These are phyloP conservation scores for Venturia carpophila DNA, from an alignment of 2,329 filamentous ascomycete genomes.

Conservation along the genomic window DNA sequence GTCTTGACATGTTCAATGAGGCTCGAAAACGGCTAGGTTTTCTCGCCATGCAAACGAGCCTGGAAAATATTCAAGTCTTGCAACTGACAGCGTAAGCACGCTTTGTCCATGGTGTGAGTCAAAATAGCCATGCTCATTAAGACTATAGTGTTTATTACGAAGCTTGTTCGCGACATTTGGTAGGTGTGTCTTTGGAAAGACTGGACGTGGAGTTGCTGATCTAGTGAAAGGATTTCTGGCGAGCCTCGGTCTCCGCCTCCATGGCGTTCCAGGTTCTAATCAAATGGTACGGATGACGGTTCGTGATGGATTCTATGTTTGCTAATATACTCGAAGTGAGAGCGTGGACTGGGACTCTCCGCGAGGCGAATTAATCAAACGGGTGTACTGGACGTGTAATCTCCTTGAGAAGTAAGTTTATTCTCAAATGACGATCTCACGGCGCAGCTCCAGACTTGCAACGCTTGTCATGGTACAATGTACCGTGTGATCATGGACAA, in stretches of 20 bases:
- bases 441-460: not conserved
- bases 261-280: constrained; percentile 50
- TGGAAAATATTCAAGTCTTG: constrained; percentile 54
- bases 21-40: constrained; percentile 54
- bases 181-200: constrained; percentile 26
- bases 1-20: constrained; percentile 54
- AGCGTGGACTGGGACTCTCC: constrained; percentile 41
- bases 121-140: constrained; percentile 12
- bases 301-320: constrained; percentile 27
- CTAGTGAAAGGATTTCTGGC: constrained; percentile 50
- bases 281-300: constrained; percentile 39
- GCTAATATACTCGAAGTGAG: constrained; percentile 21
- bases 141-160: constrained; percentile 44
- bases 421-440: not conserved
- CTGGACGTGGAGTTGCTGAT: constrained; percentile 14
- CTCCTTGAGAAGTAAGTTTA: constrained; percentile 46
- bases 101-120: not conserved
- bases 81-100: constrained; percentile 46
- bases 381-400: constrained; percentile 48
- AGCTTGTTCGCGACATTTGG: constrained; percentile 45
- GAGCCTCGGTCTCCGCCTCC: constrained; percentile 48
- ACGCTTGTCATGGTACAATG: not conserved
- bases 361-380: constrained; percentile 24
- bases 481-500: not conserved
- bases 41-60: constrained; percentile 45